Evolutionary conservation across 306 rosid genomes (phyloP).

Genomic region (Cicer cuneatum): DNA sequence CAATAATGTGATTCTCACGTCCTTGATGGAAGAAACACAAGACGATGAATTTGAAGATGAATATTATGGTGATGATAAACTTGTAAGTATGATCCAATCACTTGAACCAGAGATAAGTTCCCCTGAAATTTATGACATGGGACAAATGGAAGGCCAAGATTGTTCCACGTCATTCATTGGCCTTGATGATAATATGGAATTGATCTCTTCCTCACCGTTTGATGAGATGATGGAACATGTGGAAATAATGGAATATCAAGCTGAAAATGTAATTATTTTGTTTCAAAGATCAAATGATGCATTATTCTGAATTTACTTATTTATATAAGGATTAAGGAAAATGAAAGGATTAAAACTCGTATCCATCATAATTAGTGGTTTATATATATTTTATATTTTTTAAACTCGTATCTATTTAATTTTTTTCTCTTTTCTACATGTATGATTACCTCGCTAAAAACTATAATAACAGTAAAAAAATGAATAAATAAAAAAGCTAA

Average conservation of each 20-base stretch:
- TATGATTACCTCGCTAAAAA: too few relatives aligned
- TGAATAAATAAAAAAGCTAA: too few relatives aligned
- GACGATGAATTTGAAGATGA: conserved; percentile 48
- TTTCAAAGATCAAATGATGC: conserved; percentile 35
- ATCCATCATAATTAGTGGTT: too few relatives aligned
- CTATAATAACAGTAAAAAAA: too few relatives aligned
- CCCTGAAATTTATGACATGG: conserved; percentile 25
- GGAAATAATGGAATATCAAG: conserved; percentile 40
- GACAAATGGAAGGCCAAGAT: conserved; percentile 45
- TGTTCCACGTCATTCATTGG: conserved; percentile 42
- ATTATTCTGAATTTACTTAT: conserved; percentile 13
- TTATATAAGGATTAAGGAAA: too few relatives aligned
- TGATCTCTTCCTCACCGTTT: conserved; percentile 39
- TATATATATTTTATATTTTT: too few relatives aligned
- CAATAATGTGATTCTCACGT: conserved; percentile 49
- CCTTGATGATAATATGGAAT: conserved; percentile 34
- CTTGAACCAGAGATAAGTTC: conserved; percentile 56
- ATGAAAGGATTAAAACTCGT: too few relatives aligned
- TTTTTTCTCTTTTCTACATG: too few relatives aligned
- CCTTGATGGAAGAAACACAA: conserved; percentile 52
- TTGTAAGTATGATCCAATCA: conserved; percentile 60
- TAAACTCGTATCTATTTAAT: too few relatives aligned
- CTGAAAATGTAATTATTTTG: conserved; percentile 34
- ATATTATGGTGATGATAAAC: conserved; percentile 53
- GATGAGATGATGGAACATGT: conserved; percentile 41